These are phyloP conservation scores for Pelargonium australe DNA, from an alignment of 441 rosid genomes.

Conservation along the genomic window DNA sequence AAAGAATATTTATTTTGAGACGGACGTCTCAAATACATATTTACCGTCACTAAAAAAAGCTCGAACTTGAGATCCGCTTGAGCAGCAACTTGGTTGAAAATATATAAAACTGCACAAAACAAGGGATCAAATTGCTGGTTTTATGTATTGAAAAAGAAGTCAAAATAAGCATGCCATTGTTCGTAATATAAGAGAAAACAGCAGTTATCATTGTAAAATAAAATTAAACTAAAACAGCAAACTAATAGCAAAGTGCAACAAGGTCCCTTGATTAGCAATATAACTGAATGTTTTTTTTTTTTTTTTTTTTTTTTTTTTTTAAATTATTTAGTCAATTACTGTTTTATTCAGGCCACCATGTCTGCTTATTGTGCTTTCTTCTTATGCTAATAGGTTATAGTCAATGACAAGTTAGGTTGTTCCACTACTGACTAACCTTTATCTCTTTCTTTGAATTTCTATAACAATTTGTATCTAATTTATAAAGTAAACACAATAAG, in stretches of 20 bases:
- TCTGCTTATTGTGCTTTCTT: neutral
- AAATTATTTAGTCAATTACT: neutral
- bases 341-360: neutral
- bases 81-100: no score
- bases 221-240: neutral
- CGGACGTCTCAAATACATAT: no score
- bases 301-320: neutral
- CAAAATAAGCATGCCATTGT: no score
- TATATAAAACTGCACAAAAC: no score
- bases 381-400: neutral
- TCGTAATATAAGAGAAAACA: no score
- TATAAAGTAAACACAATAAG: neutral
- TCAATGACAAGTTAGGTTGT: neutral
- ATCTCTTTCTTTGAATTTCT: neutral
- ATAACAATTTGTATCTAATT: neutral
- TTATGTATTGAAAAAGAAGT: no score
- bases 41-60: no score
- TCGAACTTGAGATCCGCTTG: no score
- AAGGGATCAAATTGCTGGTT: no score
- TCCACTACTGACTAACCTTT: neutral
- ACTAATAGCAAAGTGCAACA: neutral
- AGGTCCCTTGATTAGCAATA: neutral
- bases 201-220: no score
- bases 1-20: no score
- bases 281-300: neutral